phyloP scores from a whole-genome alignment of 2,329 filamentous ascomycete species.

The Colletotrichum sp. region DNA sequence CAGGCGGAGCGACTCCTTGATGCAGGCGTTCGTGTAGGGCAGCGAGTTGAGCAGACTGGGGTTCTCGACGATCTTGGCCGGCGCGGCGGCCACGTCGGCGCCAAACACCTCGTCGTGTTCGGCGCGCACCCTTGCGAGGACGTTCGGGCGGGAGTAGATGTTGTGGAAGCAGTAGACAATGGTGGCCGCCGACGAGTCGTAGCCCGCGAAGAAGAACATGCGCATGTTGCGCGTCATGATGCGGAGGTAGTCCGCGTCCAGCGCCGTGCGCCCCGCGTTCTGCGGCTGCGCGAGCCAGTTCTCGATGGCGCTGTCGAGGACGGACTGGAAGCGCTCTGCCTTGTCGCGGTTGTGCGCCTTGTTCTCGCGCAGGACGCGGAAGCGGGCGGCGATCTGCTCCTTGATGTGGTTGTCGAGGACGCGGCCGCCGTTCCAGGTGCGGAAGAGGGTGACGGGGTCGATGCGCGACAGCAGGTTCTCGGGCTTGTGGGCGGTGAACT shows the following conservation, averaged over 20 bases:
- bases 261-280: constrained; percentile 11
- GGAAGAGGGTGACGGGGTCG: constrained; percentile 31
- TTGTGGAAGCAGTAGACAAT: constrained; percentile 34
- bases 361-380: constrained; percentile 26
- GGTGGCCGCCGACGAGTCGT: constrained; percentile 41
- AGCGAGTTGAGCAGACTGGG: constrained; percentile 55
- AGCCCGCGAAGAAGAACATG: constrained; percentile 43
- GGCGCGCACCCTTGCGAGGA: constrained; percentile 31
- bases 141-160: constrained; percentile 33
- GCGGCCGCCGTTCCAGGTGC: constrained; percentile 36
- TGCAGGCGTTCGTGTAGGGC: constrained; percentile 57
- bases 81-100: constrained; percentile 12
- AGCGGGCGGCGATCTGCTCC: constrained; percentile 28
- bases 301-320: constrained; percentile 37
- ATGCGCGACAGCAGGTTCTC: constrained; percentile 24
- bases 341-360: constrained; percentile 21
- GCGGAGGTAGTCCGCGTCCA: constrained; percentile 31
- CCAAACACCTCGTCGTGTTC: constrained; percentile 60
- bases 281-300: constrained; percentile 32
- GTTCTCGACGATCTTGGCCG: constrained; percentile 28
- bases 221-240: constrained; percentile 34
- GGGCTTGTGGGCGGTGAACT: constrained; percentile 21
- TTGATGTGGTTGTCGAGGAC: constrained; percentile 30
- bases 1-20: constrained; percentile 60
- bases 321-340: constrained; percentile 21